Evolutionary conservation across 495 filamentous ascomycete genomes (phyloP), one percentile per base, ranked within the genome.

Genomic region (Aspergillus biplanus): DNA sequence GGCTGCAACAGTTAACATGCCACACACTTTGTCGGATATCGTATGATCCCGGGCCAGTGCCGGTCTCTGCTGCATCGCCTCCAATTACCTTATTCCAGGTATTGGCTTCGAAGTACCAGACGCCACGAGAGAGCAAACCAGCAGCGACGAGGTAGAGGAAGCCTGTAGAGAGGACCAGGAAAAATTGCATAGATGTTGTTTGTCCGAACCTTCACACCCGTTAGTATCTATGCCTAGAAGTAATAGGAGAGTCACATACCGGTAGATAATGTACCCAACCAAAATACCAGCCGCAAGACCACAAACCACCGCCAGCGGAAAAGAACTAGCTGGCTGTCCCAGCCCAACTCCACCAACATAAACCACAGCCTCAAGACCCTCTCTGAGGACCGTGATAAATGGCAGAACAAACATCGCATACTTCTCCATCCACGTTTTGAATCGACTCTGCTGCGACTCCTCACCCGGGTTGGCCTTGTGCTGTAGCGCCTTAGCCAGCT

Each of bases 1-100:
- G 87, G 59, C 83, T 93, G 73, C 92, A 96, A 78, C 91, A 96
- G 68, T 97, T 96, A 54, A 96, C 86, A 70, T 97, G 93, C 93
- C 93, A 97, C 4, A 97, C 92, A 52, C 86, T 93, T 65, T 87
- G 77, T 34, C 82, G 79, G 65, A 97, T 93, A 71, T 97, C 88
- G 75, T 97, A 97, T 0, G 91, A 95, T 3, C 93, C 93, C 0
- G 93, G 83, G 0, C 93, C 93, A 9, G 84, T 71, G 3, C 93
- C 93, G 3, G 83, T 78, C 71, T 96, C 93, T 0, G 85, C 80
- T 3, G 86, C 86, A 73, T 97, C 93, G 7, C 87, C 85, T 15
- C 92, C 92, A 48, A 90, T 78, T 7, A 80, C 18, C 15, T 85
- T 80, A 63, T 86, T 87, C 90, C 90, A 94, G 56, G 71, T 53